Percentiles rank a stretch among this genome's conserved stretches.
These are phyloP conservation scores for Ascosphaera apis DNA, from an alignment of 2,329 filamentous ascomycete genomes.

Conservation along the genomic window DNA sequence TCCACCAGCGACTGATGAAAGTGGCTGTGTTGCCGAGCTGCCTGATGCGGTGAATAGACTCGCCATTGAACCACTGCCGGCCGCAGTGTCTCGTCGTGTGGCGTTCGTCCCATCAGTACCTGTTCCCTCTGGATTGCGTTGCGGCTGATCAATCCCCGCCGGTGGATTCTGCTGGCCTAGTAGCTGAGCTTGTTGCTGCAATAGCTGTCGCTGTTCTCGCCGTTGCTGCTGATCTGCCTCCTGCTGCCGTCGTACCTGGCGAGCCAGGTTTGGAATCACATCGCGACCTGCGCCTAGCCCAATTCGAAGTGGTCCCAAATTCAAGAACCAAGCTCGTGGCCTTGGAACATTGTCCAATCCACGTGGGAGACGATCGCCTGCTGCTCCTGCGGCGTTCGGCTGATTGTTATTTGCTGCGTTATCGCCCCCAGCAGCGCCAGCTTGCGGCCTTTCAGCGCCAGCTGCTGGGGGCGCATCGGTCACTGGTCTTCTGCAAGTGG, in stretches of 20 bases:
- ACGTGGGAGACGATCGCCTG: slow-evolving; percentile 3
- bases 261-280: slow-evolving; percentile 40
- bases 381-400: slow-evolving; percentile 2
- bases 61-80: too few relatives aligned
- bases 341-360: slow-evolving; percentile 1
- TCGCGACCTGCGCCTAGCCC: slow-evolving; percentile 45
- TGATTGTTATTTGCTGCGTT: not conserved
- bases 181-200: slow-evolving; percentile 5
- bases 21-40: too few relatives aligned
- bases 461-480: slow-evolving; percentile 20
- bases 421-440: slow-evolving; percentile 3
- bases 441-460: slow-evolving; percentile 13
- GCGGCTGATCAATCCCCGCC: too few relatives aligned
- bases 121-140: too few relatives aligned
- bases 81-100: too few relatives aligned
- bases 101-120: too few relatives aligned
- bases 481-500: slow-evolving; percentile 74
- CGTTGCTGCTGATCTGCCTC: slow-evolving; percentile 15
- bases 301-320: slow-evolving; percentile 51
- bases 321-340: slow-evolving; percentile 38
- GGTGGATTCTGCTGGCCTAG: slow-evolving; percentile 18
- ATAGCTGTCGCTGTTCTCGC: slow-evolving; percentile 5
- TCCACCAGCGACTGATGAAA: too few relatives aligned
- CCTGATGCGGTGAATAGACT: too few relatives aligned
- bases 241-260: slow-evolving; percentile 24